Percentiles rank a stretch among this genome's conserved stretches.
phyloP scores from a whole-genome alignment of 345 rosid species.

The Combretum micranthum region DNA sequence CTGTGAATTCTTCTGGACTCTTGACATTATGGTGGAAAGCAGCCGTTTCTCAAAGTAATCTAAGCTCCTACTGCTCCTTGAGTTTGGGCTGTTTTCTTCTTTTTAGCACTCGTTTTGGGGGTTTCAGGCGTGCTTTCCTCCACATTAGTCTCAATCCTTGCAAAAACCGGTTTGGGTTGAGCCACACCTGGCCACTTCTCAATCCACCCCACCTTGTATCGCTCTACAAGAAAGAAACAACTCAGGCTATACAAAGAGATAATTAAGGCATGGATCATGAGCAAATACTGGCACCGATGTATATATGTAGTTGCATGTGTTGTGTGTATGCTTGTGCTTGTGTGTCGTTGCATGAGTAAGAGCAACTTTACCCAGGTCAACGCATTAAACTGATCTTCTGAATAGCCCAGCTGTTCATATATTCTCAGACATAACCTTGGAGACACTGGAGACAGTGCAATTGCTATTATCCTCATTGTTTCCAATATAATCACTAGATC shows the following conservation, averaged over 20 bases:
- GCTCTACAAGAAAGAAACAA: slow-evolving; percentile 25
- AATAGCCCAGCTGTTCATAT: slow-evolving; percentile 80
- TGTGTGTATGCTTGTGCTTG: neutral
- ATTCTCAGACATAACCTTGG: slow-evolving; percentile 67
- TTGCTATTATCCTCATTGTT: slow-evolving; percentile 76
- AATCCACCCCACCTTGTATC: slow-evolving; percentile 90
- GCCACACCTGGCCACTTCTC: slow-evolving; percentile 84
- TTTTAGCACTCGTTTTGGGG: slow-evolving; percentile 30
- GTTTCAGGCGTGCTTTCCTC: slow-evolving; percentile 21
- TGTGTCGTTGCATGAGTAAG: neutral
- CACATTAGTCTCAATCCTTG: slow-evolving; percentile 53
- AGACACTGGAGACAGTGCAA: slow-evolving; percentile 67
- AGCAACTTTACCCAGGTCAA: slow-evolving; percentile 52
- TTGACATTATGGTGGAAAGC: too few relatives aligned
- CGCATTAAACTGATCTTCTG: slow-evolving; percentile 43
- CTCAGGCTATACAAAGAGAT: neutral
- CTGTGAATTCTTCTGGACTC: too few relatives aligned
- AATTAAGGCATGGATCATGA: neutral
- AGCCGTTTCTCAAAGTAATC: too few relatives aligned
- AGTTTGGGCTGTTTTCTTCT: slow-evolving; percentile 1
- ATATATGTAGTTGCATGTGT: neutral
- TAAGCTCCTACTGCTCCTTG: slow-evolving; percentile 14
- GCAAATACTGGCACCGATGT: neutral
- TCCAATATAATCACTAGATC: slow-evolving; percentile 85
- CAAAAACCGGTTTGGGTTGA: slow-evolving; percentile 74